Evolutionary conservation across 2,329 filamentous ascomycete genomes (phyloP).

Genomic region (Trichoderma gracile): DNA sequence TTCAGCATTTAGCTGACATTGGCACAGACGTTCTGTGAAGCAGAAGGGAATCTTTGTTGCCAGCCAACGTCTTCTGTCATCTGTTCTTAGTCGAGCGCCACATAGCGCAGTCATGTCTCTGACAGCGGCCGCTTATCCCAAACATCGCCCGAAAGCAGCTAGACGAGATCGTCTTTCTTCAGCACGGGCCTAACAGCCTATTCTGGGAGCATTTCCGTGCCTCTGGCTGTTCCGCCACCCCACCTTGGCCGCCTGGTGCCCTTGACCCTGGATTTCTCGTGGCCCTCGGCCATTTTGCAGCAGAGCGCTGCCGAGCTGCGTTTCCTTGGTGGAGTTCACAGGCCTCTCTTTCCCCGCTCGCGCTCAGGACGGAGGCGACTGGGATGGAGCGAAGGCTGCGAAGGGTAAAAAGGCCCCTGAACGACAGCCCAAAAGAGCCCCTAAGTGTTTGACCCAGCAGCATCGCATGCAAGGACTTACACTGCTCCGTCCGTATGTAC

Average conservation of each 20-base stretch:
- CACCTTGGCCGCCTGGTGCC: constrained; percentile 11
- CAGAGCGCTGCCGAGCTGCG: constrained; percentile 11
- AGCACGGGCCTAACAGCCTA: constrained; percentile 23
- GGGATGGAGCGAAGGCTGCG: constrained; percentile 15
- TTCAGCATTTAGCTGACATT: neutral
- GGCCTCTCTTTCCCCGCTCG: constrained; percentile 16
- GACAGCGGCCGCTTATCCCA: constrained; percentile 18
- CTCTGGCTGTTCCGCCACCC: constrained; percentile 16
- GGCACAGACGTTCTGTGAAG: neutral
- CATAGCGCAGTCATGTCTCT: constrained; percentile 7
- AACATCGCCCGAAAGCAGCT: constrained; percentile 18
- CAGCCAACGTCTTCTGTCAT: constrained; percentile 12
- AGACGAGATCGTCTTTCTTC: constrained; percentile 24
- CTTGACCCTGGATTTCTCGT: constrained; percentile 1
- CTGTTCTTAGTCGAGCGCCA: constrained; percentile 11
- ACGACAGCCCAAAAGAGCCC: constrained; percentile 13
- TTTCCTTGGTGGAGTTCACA: neutral
- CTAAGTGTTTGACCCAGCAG: constrained; percentile 23
- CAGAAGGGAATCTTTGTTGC: neutral
- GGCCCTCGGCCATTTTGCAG: constrained; percentile 7
- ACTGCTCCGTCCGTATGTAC: neutral
- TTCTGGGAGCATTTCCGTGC: constrained; percentile 22
- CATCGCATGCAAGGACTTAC: neutral
- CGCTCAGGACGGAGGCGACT: constrained; percentile 13
- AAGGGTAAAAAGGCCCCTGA: constrained; percentile 16